phyloP scores from a whole-genome alignment of 148 eudicot species.

The Rhododendron griersonianum region DNA sequence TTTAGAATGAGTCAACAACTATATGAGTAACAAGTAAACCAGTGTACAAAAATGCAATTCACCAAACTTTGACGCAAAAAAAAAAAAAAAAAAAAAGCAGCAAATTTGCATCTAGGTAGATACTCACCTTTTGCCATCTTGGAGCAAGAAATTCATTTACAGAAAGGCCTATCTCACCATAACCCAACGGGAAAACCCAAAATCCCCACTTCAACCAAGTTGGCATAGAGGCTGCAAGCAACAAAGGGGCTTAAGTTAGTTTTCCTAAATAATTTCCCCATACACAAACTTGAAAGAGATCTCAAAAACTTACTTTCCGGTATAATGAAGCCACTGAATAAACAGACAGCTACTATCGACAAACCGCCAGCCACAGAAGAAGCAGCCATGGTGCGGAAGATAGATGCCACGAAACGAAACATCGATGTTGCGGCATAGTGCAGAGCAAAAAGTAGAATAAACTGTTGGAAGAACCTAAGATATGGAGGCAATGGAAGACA shows the following conservation, averaged over 20 bases:
- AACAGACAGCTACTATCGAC: conserved; percentile 28
- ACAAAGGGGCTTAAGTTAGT: not conserved
- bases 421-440: conserved; percentile 56
- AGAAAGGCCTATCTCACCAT: conserved; percentile 71
- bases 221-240: conserved; percentile 78
- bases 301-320: conserved; percentile 44
- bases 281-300: not conserved
- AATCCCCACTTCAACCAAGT: conserved; percentile 78
- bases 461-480: conserved; percentile 66
- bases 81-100: not conserved
- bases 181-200: conserved; percentile 69
- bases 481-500: not conserved
- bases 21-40: not conserved
- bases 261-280: not conserved
- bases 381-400: conserved; percentile 45
- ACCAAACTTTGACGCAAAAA: not conserved
- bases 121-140: conserved; percentile 68
- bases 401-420: conserved; percentile 68
- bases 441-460: conserved; percentile 41
- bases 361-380: conserved; percentile 44
- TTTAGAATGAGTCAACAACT: not conserved
- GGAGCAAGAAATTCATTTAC: conserved; percentile 78
- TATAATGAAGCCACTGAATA: conserved; percentile 70
- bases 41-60: not conserved
- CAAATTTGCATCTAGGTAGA: not conserved